Percentiles rank a stretch among this genome's conserved stretches.
These are phyloP conservation scores for Neurospora sp. DNA, from an alignment of 2,329 filamentous ascomycete species.

Conservation along the genomic window DNA sequence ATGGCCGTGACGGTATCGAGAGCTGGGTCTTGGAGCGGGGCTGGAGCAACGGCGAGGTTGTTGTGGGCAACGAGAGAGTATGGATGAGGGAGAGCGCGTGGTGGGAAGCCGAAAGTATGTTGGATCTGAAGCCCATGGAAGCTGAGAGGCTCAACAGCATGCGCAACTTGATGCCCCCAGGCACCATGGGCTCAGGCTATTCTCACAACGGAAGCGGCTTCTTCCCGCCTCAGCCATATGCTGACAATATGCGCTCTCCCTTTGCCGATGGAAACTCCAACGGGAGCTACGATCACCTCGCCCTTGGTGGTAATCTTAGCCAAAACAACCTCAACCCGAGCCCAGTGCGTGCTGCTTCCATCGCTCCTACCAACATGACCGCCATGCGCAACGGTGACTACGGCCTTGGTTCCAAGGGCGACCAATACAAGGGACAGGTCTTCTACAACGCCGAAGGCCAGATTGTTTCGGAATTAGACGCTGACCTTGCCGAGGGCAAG, in stretches of 20 bases:
- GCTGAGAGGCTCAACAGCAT: slow-evolving; percentile 22
- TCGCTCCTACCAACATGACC: slow-evolving; percentile 35
- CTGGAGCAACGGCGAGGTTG: slow-evolving; percentile 96
- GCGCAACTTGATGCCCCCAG: slow-evolving; percentile 31
- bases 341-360: slow-evolving; percentile 43
- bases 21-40: slow-evolving; percentile 90
- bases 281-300: slow-evolving; percentile 63
- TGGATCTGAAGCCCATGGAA: slow-evolving; percentile 70
- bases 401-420: slow-evolving; percentile 78
- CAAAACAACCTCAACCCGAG: slow-evolving; percentile 38
- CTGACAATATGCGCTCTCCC: slow-evolving; percentile 22
- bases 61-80: slow-evolving; percentile 80
- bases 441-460: slow-evolving; percentile 66
- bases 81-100: slow-evolving; percentile 93
- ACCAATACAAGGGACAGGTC: slow-evolving; percentile 61
- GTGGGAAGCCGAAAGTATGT: slow-evolving; percentile 97
- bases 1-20: slow-evolving; percentile 86
- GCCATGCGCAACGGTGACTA: slow-evolving; percentile 71
- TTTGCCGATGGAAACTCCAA: slow-evolving; percentile 52
- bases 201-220: slow-evolving; percentile 58
- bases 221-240: slow-evolving; percentile 48
- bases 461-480: slow-evolving; percentile 60
- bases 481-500: slow-evolving; percentile 68
- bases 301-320: slow-evolving; percentile 50
- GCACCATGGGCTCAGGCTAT: slow-evolving; percentile 63